Evolutionary conservation across 306 rosid genomes (phyloP), one percentile per base, ranked within the genome.

Genomic region (Ziziphus jujuba): DNA sequence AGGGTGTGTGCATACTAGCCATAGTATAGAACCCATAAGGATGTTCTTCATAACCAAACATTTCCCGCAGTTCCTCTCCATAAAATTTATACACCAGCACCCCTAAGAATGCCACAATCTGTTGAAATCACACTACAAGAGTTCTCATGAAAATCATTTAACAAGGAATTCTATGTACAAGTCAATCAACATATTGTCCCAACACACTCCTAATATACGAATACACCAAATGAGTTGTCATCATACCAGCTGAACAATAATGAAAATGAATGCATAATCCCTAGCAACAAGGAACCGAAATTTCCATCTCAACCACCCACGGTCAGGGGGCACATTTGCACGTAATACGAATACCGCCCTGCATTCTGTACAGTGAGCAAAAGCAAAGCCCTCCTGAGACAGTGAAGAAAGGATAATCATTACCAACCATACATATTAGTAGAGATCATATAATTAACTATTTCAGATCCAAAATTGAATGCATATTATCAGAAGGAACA

Each of bases 41-140:
- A 82, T 93, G 99, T 78, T 93, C 96, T 85, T 90, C 97, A 55
- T 93, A 93, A 57, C 99, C 99, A 82, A 93, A 93, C 97, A 93
- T 90, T 82, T 93, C 99, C 73, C 96, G 80, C 28, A 90, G 83
- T 63, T 93, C 99, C 49, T 93, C 97, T 63, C 99, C 99, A 63
- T 90, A 93, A 77, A 93, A 88, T 75, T 90, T 93, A 83, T 93
- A 93, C 57, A 93, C 88, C 81, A 93, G 84, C 75, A 90, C 90
- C 44, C 97, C 99, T 84, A 93, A 80, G 82, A 86, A 88, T 77
- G 99, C 97, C 66, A 93, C 97, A 75, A 93, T 85, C 99, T 93
- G 87, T 64, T 66, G 54, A 70, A 71, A 74, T 56, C 56, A 82
- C 66, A 74, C 61, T 38, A 48, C 50, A 61, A 72, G 75, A 77